A percentile compares a stretch with the other conserved stretches of the same genome.
Conservation (phyloP, 2,329 filamentous ascomycete genomes). For the Aspergillus aculeatus region DNA sequence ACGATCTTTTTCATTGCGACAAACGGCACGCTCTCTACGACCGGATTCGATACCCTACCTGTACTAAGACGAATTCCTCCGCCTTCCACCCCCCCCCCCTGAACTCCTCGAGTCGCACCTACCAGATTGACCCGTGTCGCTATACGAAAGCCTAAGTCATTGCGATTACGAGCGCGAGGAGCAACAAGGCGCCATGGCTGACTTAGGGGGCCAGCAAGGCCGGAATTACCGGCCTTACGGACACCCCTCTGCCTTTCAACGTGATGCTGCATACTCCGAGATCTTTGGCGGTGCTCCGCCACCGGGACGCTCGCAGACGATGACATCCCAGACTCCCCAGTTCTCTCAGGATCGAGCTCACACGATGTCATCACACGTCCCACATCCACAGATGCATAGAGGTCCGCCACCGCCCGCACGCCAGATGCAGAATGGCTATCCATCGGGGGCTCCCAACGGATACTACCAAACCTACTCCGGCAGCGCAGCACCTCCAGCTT, state of each 20-base stretch:
- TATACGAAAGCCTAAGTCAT: constrained; percentile 4
- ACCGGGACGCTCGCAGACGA: constrained; percentile 87
- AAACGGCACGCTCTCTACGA: constrained; percentile 35
- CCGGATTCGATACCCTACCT: constrained; percentile 26
- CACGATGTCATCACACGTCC: constrained; percentile 65
- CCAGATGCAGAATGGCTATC: constrained; percentile 47
- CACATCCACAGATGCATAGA: constrained; percentile 45
- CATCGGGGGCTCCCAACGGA: constrained; percentile 39
- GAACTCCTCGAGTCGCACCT: constrained; percentile 9
- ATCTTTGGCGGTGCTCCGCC: constrained; percentile 90
- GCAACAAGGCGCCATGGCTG: constrained; percentile 53
- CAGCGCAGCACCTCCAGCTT: constrained; percentile 30
- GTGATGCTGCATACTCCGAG: constrained; percentile 92
- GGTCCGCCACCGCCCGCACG: constrained; percentile 43
- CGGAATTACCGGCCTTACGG: constrained; percentile 59
- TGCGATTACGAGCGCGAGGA: constrained; percentile 10
- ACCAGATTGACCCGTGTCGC: constrained; percentile 4
- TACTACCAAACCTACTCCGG: constrained; percentile 42
- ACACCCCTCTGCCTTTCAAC: constrained; percentile 60
- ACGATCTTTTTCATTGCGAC: constrained; percentile 31
- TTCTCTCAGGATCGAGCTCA: constrained; percentile 69
- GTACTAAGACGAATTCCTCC: constrained; percentile 1
- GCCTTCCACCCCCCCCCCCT: constrained; percentile 7
- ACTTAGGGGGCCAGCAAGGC: constrained; percentile 63
- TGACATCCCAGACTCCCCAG: constrained; percentile 74